Base-by-base conservation (phyloP, 768 basidiomycete species). In the Kwoniella dejecticola region DNA sequence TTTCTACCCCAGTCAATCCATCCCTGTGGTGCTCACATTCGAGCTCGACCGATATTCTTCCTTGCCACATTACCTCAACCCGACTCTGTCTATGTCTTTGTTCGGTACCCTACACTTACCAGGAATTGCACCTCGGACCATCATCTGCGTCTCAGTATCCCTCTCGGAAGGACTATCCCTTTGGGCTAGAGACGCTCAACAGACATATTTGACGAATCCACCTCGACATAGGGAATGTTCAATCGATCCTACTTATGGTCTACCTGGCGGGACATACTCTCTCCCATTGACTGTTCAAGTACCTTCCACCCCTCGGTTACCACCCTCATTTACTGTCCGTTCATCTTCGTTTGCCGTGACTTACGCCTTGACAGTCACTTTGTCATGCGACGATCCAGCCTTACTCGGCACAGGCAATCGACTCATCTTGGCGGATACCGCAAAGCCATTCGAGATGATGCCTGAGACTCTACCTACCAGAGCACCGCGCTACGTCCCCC, bases 121-220 rank as follows among this genome's bases (percentile, higher is more conserved):
- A 1, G 30, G 57, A 21, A n/a, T 42, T 2, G n/a, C 53, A 19
- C 57, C 72, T 19, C 62, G 67, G 27, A 75, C 71, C 23, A 74
- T 76, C 58, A 74, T 75, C 62, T 68, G 69, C 48, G 71, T 75
- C n/a, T 73, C 74, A 3, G 70, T 75, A 13, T 75, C 76, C 0
- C 55, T 77, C 5, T 55, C 68, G 2, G 70, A 75, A 60, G 70
- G 74, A 10, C 41, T 77, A 19, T 52, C 62, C 41, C 47, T 74
- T 13, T 76, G 75, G 75, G 62, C 70, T 33, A 45, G 69, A 10
- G 75, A 76, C 44, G 75, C 75, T 17, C 26, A 61, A 15, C 54
- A 58, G 30, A 68, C 72, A 3, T 68, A 64, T 54, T 42, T 57
- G 1, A 24, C 29, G 12, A 62, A 60, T 23, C 60, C 60, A n/a